Evolutionary conservation across 805 yeast species (phyloP).

Genomic region (Yarrowia sp.): DNA sequence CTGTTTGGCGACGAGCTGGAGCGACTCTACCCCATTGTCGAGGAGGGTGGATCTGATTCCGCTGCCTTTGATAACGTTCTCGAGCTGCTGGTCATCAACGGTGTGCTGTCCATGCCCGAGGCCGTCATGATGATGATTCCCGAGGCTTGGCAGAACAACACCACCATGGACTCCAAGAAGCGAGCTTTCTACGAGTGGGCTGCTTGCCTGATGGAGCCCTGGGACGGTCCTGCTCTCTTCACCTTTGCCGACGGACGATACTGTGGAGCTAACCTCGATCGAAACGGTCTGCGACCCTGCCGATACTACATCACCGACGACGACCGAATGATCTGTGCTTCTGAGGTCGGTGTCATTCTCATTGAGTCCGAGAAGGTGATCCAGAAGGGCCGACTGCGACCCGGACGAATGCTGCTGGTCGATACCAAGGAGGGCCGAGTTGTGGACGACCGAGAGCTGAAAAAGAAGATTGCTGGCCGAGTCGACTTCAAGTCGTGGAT

Average conservation of each 20-base stretch:
- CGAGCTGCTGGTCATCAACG: constrained; percentile 89
- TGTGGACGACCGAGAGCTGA: constrained; percentile 91
- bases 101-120: constrained; percentile 90
- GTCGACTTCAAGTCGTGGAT: constrained; percentile 95
- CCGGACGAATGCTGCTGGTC: constrained; percentile 94
- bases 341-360: constrained; percentile 96
- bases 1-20: constrained; percentile 92
- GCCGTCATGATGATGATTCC: constrained; percentile 97
- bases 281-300: constrained; percentile 98
- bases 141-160: constrained; percentile 96
- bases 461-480: constrained; percentile 76
- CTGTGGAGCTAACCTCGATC: constrained; percentile 97
- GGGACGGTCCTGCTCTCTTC: constrained; percentile 99
- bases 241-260: constrained; percentile 97
- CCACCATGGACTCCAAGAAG: constrained; percentile 85
- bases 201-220: constrained; percentile 98
- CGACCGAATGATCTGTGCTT: constrained; percentile 95
- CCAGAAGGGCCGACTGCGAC: constrained; percentile 92
- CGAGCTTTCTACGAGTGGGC: constrained; percentile 99
- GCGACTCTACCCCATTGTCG: constrained; percentile 90
- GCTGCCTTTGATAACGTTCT: constrained; percentile 97
- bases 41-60: constrained; percentile 98
- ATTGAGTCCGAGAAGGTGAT: constrained; percentile 81
- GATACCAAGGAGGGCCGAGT: constrained; percentile 92
- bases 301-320: constrained; percentile 95